phyloP scores from a whole-genome alignment of 78 protist species.

The Dictyostelium discoideum region DNA sequence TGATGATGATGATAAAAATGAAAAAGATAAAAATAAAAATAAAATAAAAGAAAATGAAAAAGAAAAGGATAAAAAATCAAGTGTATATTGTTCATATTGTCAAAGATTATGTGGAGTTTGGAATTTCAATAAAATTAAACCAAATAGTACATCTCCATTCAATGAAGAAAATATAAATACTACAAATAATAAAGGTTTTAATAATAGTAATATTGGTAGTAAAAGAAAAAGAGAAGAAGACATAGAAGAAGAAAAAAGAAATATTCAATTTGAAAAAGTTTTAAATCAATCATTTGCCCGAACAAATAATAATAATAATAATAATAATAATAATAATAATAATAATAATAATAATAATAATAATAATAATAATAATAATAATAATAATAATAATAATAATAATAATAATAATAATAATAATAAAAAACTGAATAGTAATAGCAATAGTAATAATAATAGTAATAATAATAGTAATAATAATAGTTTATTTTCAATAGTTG shows the following conservation, averaged over 20 bases:
- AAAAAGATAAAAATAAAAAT: background rate
- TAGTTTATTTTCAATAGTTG: background rate
- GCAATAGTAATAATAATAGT: background rate
- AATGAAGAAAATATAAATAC: background rate
- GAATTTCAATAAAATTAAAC: slow-evolving; percentile 5
- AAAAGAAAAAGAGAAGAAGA: slow-evolving; percentile 45
- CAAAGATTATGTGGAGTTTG: slow-evolving; percentile 73
- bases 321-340: background rate
- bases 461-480: background rate
- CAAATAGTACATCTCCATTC: background rate
- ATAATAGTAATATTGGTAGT: background rate
- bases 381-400: background rate
- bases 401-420: background rate
- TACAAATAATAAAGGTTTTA: background rate
- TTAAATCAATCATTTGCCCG: background rate
- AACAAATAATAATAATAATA: background rate
- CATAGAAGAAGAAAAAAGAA: slow-evolving; percentile 12
- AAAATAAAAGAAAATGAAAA: background rate
- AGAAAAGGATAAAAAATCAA: background rate
- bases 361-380: background rate
- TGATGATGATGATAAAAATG: background rate
- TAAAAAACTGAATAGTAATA: background rate
- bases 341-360: background rate
- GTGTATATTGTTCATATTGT: slow-evolving; percentile 67
- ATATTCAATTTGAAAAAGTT: slow-evolving; percentile 22